A percentile compares a stretch with the other conserved stretches of the same genome.
Evolutionary conservation across 768 basidiomycete genomes (phyloP).

Genomic region (Tremella fuciformis): DNA sequence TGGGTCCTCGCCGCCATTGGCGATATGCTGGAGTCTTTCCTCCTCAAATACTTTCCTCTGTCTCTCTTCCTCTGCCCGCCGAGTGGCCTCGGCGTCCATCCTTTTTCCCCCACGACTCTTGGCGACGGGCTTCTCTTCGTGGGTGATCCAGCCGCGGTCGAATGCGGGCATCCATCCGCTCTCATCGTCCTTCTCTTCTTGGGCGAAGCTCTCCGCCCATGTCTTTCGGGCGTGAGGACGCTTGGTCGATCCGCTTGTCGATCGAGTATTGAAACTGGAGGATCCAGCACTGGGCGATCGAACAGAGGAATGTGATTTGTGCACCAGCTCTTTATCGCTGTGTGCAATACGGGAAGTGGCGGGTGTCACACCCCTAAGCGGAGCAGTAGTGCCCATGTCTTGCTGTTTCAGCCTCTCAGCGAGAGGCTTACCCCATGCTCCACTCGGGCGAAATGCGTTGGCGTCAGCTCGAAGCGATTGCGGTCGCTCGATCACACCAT

Average conservation of each 20-base stretch:
- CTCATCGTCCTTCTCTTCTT: neutral
- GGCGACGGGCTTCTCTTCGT: neutral
- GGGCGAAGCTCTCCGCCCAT: constrained; percentile 2
- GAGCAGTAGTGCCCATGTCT: neutral
- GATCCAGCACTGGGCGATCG: neutral
- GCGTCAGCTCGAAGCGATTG: neutral
- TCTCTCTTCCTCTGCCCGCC: neutral
- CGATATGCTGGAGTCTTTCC: neutral
- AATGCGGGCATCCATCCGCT: neutral
- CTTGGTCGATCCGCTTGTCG: neutral
- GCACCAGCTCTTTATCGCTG: neutral
- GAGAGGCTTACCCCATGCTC: neutral
- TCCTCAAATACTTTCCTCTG: neutral
- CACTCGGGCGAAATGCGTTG: neutral
- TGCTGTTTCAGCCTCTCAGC: neutral
- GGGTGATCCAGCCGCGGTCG: neutral
- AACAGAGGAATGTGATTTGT: neutral
- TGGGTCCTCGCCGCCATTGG: neutral
- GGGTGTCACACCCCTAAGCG: neutral
- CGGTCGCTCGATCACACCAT: too few relatives aligned
- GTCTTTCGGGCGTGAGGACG: neutral
- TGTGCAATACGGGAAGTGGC: neutral
- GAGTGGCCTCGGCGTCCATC: neutral
- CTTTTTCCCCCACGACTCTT: neutral
- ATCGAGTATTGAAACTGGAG: neutral